Evolutionary conservation across 768 basidiomycete species (phyloP).

Genomic region (Boletus pseudopeckii): DNA sequence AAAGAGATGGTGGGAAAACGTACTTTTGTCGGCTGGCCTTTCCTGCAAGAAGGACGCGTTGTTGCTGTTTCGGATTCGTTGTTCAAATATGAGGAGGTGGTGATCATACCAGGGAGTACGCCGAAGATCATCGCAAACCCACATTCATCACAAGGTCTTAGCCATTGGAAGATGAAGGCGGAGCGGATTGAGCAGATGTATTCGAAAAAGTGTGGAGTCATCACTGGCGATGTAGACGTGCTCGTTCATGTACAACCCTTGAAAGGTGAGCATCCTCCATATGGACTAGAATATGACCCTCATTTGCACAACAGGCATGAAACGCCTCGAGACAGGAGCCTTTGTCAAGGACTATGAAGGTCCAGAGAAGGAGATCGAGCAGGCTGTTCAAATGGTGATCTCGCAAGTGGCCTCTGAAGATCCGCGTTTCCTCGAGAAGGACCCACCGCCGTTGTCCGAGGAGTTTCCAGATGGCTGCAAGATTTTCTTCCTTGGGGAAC

Average conservation of each 20-base stretch:
- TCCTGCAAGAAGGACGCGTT: constrained; percentile 88
- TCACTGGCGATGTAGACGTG: constrained; percentile 78
- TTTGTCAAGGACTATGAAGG: constrained; percentile 94
- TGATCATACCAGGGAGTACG: constrained; percentile 46
- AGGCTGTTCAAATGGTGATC: constrained; percentile 85
- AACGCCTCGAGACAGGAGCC: constrained; percentile 83
- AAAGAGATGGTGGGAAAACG: constrained; percentile 70
- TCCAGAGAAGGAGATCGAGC: constrained; percentile 75
- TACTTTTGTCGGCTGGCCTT: constrained; percentile 88
- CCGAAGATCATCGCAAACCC: constrained; percentile 66
- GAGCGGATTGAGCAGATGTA: constrained; percentile 80
- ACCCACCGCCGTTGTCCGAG: constrained; percentile 74
- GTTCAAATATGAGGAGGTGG: constrained; percentile 80
- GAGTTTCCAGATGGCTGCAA: constrained; percentile 90
- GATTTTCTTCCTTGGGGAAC: constrained; percentile 94
- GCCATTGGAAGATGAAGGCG: constrained; percentile 75
- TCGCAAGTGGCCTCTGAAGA: constrained; percentile 83
- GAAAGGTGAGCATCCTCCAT: constrained; percentile 57
- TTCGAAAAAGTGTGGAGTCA: constrained; percentile 85
- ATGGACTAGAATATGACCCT: not conserved
- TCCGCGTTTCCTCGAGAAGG: constrained; percentile 78
- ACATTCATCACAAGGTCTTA: constrained; percentile 64
- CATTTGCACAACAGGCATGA: constrained; percentile 59
- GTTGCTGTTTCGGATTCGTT: constrained; percentile 81
- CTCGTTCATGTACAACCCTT: constrained; percentile 87